A percentile compares a stretch with the other conserved stretches of the same genome.
Evolutionary conservation across 768 basidiomycete genomes (phyloP).

Genomic region (Lactarius evosmus): DNA sequence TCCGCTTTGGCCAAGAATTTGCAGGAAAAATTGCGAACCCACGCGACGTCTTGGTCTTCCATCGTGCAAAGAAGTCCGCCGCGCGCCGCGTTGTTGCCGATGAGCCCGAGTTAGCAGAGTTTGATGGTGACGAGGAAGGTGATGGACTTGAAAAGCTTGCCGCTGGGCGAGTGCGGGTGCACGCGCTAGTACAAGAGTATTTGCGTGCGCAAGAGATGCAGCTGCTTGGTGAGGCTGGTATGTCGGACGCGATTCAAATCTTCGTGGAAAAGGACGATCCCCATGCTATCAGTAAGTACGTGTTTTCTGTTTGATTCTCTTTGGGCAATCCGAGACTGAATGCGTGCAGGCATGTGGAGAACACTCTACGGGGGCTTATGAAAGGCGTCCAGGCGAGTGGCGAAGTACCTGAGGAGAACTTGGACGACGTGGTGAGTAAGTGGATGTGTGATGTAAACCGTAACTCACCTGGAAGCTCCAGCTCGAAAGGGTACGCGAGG

Average conservation of each 20-base stretch:
- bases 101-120: constrained; percentile 58
- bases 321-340: neutral
- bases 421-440: constrained; percentile 65
- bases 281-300: constrained; percentile 85
- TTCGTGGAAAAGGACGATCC: constrained; percentile 98
- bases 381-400: constrained; percentile 64
- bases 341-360: constrained; percentile 57
- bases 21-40: constrained; percentile 90
- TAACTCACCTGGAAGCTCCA: constrained; percentile 32
- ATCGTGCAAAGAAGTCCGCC: constrained; percentile 68
- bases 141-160: constrained; percentile 31
- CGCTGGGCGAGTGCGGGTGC: constrained; percentile 77
- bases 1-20: constrained; percentile 96
- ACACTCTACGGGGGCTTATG: constrained; percentile 57
- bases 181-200: constrained; percentile 88
- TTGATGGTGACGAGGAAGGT: constrained; percentile 46
- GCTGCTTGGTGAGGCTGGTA: constrained; percentile 81
- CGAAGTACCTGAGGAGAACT: constrained; percentile 65
- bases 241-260: constrained; percentile 91
- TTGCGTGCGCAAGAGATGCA: constrained; percentile 90
- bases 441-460: neutral
- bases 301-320: constrained; percentile 24
- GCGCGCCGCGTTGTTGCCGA: constrained; percentile 61
- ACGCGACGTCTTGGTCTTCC: constrained; percentile 87
- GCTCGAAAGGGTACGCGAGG: constrained; percentile 68